Evolutionary conservation across 768 basidiomycete species (phyloP).

Genomic region (Suillus brevipes): DNA sequence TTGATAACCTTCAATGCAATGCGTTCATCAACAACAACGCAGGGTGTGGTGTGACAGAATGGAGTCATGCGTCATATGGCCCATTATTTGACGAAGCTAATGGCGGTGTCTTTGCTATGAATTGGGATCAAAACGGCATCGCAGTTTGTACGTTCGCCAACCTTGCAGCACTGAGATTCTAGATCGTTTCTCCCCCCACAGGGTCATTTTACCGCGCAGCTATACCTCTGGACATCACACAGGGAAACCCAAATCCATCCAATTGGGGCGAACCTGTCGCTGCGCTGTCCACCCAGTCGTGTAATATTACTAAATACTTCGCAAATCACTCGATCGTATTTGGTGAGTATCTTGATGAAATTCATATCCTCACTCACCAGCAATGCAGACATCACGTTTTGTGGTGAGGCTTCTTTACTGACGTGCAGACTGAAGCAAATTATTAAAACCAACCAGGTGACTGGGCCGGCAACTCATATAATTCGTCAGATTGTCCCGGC

Average conservation of each 20-base stretch:
- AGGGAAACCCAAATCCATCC: constrained; percentile 62
- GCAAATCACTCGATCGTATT: constrained; percentile 73
- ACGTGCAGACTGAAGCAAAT: neutral
- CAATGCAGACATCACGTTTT: constrained; percentile 73
- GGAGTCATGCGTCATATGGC: constrained; percentile 83
- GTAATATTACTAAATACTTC: constrained; percentile 61
- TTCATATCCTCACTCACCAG: constrained; percentile 18
- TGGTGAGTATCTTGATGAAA: constrained; percentile 44
- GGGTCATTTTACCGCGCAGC: constrained; percentile 85
- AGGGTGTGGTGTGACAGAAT: constrained; percentile 78
- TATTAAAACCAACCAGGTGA: constrained; percentile 48
- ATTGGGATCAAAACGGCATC: constrained; percentile 80
- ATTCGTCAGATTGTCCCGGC: constrained; percentile 72
- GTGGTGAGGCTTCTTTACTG: constrained; percentile 47
- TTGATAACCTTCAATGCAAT: constrained; percentile 56
- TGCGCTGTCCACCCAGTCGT: constrained; percentile 49
- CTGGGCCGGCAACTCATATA: constrained; percentile 84
- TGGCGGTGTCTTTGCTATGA: constrained; percentile 88
- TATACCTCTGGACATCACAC: constrained; percentile 63
- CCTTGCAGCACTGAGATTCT: constrained; percentile 1
- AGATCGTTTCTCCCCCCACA: constrained; percentile 28
- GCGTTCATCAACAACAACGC: constrained; percentile 54
- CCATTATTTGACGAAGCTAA: constrained; percentile 76
- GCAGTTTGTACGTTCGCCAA: constrained; percentile 61
- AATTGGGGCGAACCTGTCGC: constrained; percentile 73